Percentiles rank a stretch among this genome's conserved stretches.
These are phyloP conservation scores for Talaromyces pinophilus DNA, from an alignment of 2,329 filamentous ascomycete genomes.

Conservation along the genomic window DNA sequence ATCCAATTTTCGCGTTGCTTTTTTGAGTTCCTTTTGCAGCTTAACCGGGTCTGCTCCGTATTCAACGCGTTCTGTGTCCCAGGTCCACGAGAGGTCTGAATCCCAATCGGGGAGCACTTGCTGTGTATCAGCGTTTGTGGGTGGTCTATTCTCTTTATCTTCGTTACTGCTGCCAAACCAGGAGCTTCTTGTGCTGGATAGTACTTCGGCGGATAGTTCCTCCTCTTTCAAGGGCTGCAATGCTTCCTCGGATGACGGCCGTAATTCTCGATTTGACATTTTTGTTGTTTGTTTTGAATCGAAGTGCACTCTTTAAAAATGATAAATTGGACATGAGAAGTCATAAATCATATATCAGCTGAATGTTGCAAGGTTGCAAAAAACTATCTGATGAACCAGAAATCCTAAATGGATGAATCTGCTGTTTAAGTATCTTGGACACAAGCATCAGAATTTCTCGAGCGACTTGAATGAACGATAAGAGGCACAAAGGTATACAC, in stretches of 20 bases:
- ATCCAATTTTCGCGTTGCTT: not conserved
- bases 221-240: not conserved
- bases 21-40: not conserved
- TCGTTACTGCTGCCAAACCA: not conserved
- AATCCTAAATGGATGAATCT: not conserved
- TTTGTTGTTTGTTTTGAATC: not conserved
- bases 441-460: not conserved
- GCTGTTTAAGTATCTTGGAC: not conserved
- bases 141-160: not conserved
- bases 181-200: no score
- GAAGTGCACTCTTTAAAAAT: not conserved
- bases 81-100: not conserved
- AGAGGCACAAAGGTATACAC: not conserved
- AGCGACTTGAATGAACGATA: not conserved
- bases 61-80: not conserved
- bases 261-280: not conserved
- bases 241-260: not conserved
- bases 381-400: not conserved
- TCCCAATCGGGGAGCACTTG: not conserved
- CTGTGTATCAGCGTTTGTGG: not conserved
- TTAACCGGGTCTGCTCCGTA: not conserved
- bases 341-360: not conserved
- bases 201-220: not conserved
- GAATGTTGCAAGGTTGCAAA: not conserved
- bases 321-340: not conserved